Conservation (phyloP, 495 filamentous ascomycete species). For the Aspergillus sparsus region DNA sequence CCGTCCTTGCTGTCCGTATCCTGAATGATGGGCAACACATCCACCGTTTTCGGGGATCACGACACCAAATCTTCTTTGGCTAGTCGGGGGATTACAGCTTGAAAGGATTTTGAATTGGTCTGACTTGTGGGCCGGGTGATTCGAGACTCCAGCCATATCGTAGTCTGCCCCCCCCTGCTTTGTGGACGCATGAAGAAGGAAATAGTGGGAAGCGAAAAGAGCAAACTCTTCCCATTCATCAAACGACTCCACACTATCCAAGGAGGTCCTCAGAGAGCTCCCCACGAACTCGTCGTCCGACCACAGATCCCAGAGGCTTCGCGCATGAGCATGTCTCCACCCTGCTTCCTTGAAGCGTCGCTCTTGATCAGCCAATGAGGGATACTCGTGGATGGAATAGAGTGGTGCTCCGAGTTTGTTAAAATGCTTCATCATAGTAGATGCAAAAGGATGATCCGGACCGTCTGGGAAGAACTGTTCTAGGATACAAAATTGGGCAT, state of each 20-base stretch:
- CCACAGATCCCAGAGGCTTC: conserved; percentile 80
- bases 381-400: conserved; percentile 70
- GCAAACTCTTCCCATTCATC: conserved; percentile 97
- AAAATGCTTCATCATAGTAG: conserved; percentile 86
- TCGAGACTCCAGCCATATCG: not conserved
- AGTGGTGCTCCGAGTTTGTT: conserved; percentile 75
- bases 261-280: conserved; percentile 48
- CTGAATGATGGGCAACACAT: conserved; percentile 57
- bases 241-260: conserved; percentile 77
- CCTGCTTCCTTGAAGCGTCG: conserved; percentile 64
- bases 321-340: conserved; percentile 62
- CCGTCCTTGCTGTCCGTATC: conserved; percentile 61
- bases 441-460: conserved; percentile 75
- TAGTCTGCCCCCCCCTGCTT: not conserved
- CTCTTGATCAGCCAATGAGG: conserved; percentile 61
- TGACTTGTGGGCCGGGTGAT: conserved; percentile 11
- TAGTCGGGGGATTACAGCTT: conserved; percentile 19
- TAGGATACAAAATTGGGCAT: conserved; percentile 74
- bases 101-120: conserved; percentile 26
- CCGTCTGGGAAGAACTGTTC: conserved; percentile 86
- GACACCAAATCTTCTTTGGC: conserved; percentile 47
- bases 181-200: conserved; percentile 66
- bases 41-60: conserved; percentile 37
- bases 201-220: conserved; percentile 83
- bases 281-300: conserved; percentile 61